Conservation (phyloP, 495 filamentous ascomycete species). For the Trypethelium eluteriae region DNA sequence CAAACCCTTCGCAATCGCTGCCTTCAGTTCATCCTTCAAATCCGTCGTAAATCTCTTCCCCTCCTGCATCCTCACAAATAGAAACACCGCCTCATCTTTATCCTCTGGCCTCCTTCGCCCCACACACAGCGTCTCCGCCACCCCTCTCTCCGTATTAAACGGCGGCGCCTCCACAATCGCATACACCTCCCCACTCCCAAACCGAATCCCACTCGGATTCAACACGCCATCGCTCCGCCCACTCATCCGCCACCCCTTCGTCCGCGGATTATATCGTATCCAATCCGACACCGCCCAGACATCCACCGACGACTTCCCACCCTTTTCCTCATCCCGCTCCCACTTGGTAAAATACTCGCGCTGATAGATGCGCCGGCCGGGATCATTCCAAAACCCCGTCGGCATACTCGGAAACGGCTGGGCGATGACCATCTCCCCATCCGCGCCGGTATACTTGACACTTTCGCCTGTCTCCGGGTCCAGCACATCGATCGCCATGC, state of each 20-base stretch:
- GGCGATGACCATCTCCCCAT: slow-evolving; percentile 63
- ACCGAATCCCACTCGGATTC: slow-evolving; percentile 80
- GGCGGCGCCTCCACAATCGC: slow-evolving; percentile 52
- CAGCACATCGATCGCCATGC: slow-evolving; percentile 58
- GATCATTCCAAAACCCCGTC: slow-evolving; percentile 61
- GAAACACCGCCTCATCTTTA: slow-evolving; percentile 62
- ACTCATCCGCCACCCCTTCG: slow-evolving; percentile 57
- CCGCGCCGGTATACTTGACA: slow-evolving; percentile 50
- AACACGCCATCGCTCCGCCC: slow-evolving; percentile 85
- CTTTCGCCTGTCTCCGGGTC: slow-evolving; percentile 55
- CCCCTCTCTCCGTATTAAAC: slow-evolving; percentile 31
- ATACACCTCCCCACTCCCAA: slow-evolving; percentile 80
- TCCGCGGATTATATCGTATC: slow-evolving; percentile 59
- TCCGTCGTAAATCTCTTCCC: slow-evolving; percentile 46
- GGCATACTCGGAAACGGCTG: slow-evolving; percentile 67
- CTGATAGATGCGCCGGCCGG: slow-evolving; percentile 51
- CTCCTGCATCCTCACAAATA: slow-evolving; percentile 66
- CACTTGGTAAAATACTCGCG: slow-evolving; percentile 55
- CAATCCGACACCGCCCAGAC: slow-evolving; percentile 83
- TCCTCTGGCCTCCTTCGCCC: slow-evolving; percentile 64
- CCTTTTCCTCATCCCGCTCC: slow-evolving; percentile 26
- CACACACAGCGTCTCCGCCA: slow-evolving; percentile 58
- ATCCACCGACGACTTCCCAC: slow-evolving; percentile 43
- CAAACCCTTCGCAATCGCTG: slow-evolving; percentile 53
- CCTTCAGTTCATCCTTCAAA: slow-evolving; percentile 56